Percentiles rank a stretch among this genome's conserved stretches.
Evolutionary conservation across 2,329 filamentous ascomycete genomes (phyloP).

Genomic region (Trichoderma koningiopsis): DNA sequence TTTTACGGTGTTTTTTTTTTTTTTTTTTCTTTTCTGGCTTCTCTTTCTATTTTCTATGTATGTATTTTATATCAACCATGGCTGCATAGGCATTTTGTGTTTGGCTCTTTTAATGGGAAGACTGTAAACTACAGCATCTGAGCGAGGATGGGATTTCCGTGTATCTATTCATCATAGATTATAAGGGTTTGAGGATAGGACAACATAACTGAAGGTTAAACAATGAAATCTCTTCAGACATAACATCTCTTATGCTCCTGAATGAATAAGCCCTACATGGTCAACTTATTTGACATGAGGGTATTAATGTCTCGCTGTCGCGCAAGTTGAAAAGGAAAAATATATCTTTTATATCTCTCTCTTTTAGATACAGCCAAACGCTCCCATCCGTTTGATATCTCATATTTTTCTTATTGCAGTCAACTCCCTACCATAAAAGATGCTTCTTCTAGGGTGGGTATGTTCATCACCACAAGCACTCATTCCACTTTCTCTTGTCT

Average conservation of each 20-base stretch:
- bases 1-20: background rate
- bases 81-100: background rate
- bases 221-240: background rate
- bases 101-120: background rate
- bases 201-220: background rate
- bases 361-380: background rate
- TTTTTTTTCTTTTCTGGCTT: background rate
- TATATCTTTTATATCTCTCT: background rate
- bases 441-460: background rate
- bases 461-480: background rate
- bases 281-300: background rate
- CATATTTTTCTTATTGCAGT: background rate
- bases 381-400: background rate
- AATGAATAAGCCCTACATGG: background rate
- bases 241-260: background rate
- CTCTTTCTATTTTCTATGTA: background rate
- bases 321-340: background rate
- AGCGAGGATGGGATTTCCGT: conserved; percentile 12
- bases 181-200: conserved; percentile 4
- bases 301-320: background rate
- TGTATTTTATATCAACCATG: conserved; percentile 13
- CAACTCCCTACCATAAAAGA: background rate
- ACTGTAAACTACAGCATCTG: conserved; percentile 22
- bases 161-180: conserved; percentile 16
- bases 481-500: background rate